Percentiles rank a stretch among this genome's conserved stretches.
phyloP scores from a whole-genome alignment of 345 rosid species.

The Hirschfeldia incana region DNA sequence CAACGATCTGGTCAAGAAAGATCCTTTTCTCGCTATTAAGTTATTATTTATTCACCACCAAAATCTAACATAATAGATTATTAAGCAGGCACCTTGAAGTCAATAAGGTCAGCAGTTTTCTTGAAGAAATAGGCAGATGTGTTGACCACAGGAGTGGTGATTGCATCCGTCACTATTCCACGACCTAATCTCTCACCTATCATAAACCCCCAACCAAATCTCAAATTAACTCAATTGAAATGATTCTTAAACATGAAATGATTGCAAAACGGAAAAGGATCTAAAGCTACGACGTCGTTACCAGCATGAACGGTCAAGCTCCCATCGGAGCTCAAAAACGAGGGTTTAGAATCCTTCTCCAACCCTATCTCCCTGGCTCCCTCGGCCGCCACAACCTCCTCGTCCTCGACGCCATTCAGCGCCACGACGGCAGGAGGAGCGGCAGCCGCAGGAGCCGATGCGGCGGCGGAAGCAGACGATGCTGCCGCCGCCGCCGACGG shows the following conservation, averaged over 20 bases:
- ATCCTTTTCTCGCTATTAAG: not conserved
- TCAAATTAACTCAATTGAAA: not conserved
- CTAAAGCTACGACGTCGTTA: constrained; percentile 27
- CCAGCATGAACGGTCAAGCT: constrained; percentile 95
- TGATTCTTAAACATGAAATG: not conserved
- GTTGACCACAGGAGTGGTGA: constrained; percentile 92
- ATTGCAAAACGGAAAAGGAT: constrained; percentile 3
- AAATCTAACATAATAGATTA: not conserved
- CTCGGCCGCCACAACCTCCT: constrained; percentile 45
- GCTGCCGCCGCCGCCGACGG: constrained; percentile 57
- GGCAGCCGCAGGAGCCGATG: constrained; percentile 46
- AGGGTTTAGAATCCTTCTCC: constrained; percentile 38
- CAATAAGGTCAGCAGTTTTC: constrained; percentile 81
- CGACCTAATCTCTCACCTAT: constrained; percentile 95
- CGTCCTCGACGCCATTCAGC: constrained; percentile 33
- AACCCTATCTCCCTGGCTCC: constrained; percentile 47
- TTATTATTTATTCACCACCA: no score
- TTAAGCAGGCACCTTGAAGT: constrained; percentile 67
- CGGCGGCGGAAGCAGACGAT: constrained; percentile 37
- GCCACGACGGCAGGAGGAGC: constrained; percentile 52
- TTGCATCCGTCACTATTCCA: constrained; percentile 93
- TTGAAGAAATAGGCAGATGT: constrained; percentile 93
- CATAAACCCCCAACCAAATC: not conserved
- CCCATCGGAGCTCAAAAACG: constrained; percentile 87
- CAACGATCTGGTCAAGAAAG: constrained; percentile 7